phyloP scores from a whole-genome alignment of 345 rosid species.

The Carallia brachiata region DNA sequence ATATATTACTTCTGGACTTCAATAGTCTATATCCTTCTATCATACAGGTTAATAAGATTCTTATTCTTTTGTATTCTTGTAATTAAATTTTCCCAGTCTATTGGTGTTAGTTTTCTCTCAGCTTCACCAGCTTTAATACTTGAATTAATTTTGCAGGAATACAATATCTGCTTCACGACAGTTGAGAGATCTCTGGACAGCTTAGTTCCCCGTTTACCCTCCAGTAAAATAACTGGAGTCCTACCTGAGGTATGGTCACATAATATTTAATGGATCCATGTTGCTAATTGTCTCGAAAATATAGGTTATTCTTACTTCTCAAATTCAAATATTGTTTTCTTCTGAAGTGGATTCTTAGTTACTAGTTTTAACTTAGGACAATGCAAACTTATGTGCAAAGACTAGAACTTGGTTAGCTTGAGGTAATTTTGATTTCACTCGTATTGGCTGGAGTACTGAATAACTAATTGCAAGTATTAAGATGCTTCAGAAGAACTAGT shows the following conservation, averaged over 20 bases:
- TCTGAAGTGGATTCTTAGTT: too few species aligned
- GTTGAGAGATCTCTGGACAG: conserved; percentile 82
- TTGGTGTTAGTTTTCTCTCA: background rate
- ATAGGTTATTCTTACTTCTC: background rate
- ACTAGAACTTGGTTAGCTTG: too few species aligned
- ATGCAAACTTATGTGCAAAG: too few species aligned
- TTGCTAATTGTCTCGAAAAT: background rate
- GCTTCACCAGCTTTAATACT: conserved; percentile 9
- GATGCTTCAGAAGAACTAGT: too few species aligned
- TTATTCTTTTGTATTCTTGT: conserved; percentile 13
- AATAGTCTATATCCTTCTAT: conserved; percentile 99
- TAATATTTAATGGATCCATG: background rate
- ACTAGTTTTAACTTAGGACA: too few species aligned
- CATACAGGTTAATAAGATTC: conserved; percentile 67
- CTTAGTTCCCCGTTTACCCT: conserved; percentile 64
- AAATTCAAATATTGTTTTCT: too few species aligned
- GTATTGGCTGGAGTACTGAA: too few species aligned
- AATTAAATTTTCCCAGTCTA: background rate
- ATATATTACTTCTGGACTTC: conserved; percentile 89
- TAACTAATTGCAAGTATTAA: too few species aligned
- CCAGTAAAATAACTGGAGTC: conserved; percentile 68
- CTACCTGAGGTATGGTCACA: conserved; percentile 71
- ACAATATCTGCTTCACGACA: conserved; percentile 96
- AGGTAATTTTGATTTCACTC: too few species aligned
- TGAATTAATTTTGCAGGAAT: conserved; percentile 59